Conservation (phyloP, 169 alveolate genomes). For the Plasmodium gallinaceum region DNA sequence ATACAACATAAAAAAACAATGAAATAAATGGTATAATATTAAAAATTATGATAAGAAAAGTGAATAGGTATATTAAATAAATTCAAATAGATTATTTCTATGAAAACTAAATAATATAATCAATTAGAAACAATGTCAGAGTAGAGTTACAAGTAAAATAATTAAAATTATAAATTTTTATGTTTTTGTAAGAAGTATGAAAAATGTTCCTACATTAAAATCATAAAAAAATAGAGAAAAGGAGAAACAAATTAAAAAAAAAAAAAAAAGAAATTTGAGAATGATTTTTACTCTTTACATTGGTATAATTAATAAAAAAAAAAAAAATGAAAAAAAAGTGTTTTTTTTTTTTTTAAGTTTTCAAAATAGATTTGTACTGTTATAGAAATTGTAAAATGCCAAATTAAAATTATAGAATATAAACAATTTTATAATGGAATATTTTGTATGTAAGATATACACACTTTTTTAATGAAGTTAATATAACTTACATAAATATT, state of each 20-base stretch:
- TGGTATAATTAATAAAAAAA: background rate
- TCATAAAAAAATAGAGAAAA: conserved; percentile 27
- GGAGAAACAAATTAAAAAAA: background rate
- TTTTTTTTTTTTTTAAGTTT: conserved; percentile 9
- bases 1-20: background rate
- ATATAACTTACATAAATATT: background rate
- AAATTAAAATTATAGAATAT: conserved; percentile 12
- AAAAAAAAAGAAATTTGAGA: background rate
- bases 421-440: conserved; percentile 2
- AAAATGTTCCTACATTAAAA: background rate
- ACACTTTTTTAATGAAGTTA: conserved; percentile 21
- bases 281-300: no score
- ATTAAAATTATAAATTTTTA: conserved; percentile 31
- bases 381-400: conserved; percentile 26
- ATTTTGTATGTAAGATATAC: conserved; percentile 14
- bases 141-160: conserved; percentile 4
- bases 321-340: background rate
- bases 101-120: conserved; percentile 22
- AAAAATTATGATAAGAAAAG: background rate
- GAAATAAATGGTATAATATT: background rate
- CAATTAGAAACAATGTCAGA: background rate
- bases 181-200: background rate
- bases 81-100: background rate
- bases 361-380: conserved; percentile 42
- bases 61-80: background rate